These are phyloP conservation scores for Yamadazyma diddensiae DNA, from an alignment of 1,139 yeast species.

Conservation along the genomic window DNA sequence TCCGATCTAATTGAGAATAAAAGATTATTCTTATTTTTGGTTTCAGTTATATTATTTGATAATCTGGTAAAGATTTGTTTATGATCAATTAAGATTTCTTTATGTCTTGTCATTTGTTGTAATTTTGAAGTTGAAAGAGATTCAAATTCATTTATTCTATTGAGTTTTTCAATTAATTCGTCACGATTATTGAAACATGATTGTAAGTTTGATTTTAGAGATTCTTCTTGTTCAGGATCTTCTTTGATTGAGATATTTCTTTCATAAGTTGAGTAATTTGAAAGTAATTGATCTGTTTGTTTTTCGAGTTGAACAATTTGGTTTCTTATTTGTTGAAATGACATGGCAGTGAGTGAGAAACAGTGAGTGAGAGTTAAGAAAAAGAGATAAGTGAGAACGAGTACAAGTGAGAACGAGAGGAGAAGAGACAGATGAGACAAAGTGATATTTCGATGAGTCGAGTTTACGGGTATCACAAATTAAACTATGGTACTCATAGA, in stretches of 20 bases:
- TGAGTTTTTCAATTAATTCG: slow-evolving; percentile 29
- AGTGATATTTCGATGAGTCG: too few relatives aligned
- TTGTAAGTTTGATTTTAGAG: slow-evolving; percentile 51
- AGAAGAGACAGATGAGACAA: background rate
- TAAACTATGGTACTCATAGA: too few relatives aligned
- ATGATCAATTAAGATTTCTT: slow-evolving; percentile 73
- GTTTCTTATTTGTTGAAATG: slow-evolving; percentile 39
- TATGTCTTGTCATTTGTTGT: slow-evolving; percentile 82
- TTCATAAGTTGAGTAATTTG: slow-evolving; percentile 35
- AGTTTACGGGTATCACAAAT: too few relatives aligned
- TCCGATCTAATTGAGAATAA: slow-evolving; percentile 76
- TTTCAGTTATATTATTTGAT: slow-evolving; percentile 60
- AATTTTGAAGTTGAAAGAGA: slow-evolving; percentile 65
- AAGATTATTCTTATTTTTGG: slow-evolving; percentile 71
- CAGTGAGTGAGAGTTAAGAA: background rate
- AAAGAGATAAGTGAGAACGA: background rate
- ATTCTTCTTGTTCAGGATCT: slow-evolving; percentile 65
- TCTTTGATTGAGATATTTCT: slow-evolving; percentile 20
- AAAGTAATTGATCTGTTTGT: slow-evolving; percentile 37
- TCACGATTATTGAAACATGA: slow-evolving; percentile 33
- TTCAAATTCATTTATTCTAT: slow-evolving; percentile 54
- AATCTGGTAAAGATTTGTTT: slow-evolving; percentile 60
- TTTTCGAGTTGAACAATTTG: slow-evolving; percentile 41
- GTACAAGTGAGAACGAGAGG: background rate
- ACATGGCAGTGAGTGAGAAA: slow-evolving; percentile 21